Conservation (phyloP, 2,329 filamentous ascomycete species). For the Stachybotrys chartarum region DNA sequence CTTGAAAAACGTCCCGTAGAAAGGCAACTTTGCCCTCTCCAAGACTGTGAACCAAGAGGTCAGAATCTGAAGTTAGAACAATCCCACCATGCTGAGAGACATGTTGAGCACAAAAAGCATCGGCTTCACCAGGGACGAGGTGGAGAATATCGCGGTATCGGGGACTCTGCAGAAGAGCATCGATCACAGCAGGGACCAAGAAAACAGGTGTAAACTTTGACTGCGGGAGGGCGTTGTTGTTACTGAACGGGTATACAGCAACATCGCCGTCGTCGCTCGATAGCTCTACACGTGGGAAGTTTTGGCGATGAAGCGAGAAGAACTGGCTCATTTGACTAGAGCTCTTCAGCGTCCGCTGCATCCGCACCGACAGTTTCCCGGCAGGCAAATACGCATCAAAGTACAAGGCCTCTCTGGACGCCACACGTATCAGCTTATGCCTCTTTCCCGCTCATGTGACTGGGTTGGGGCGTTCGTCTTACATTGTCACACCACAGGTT, state of each 20-base stretch:
- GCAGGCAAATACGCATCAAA: slow-evolving; percentile 79
- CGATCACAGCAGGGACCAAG: slow-evolving; percentile 69
- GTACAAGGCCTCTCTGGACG: slow-evolving; percentile 52
- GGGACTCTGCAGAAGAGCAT: slow-evolving; percentile 48
- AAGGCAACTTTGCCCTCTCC: slow-evolving; percentile 60
- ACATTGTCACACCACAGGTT: slow-evolving; percentile 55
- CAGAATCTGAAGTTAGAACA: slow-evolving; percentile 79
- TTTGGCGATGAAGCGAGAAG: slow-evolving; percentile 11
- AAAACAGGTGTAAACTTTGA: slow-evolving; percentile 52
- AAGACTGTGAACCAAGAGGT: slow-evolving; percentile 70
- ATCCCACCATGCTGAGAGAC: slow-evolving; percentile 46
- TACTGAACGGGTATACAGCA: neutral
- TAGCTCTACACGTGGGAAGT: neutral
- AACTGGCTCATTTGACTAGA: slow-evolving; percentile 48
- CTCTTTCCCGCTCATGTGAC: neutral
- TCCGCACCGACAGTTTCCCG: slow-evolving; percentile 55
- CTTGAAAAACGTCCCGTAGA: slow-evolving; percentile 53
- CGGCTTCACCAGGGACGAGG: slow-evolving; percentile 79
- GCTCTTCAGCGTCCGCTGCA: slow-evolving; percentile 51
- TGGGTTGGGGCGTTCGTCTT: slow-evolving; percentile 12
- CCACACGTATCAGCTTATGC: too few relatives aligned
- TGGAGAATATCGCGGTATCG: slow-evolving; percentile 35
- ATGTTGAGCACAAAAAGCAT: slow-evolving; percentile 66
- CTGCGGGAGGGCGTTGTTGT: neutral
- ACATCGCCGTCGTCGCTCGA: neutral